These are phyloP conservation scores for Lentinula detonsa DNA, from an alignment of 768 basidiomycete species.

Conservation along the genomic window DNA sequence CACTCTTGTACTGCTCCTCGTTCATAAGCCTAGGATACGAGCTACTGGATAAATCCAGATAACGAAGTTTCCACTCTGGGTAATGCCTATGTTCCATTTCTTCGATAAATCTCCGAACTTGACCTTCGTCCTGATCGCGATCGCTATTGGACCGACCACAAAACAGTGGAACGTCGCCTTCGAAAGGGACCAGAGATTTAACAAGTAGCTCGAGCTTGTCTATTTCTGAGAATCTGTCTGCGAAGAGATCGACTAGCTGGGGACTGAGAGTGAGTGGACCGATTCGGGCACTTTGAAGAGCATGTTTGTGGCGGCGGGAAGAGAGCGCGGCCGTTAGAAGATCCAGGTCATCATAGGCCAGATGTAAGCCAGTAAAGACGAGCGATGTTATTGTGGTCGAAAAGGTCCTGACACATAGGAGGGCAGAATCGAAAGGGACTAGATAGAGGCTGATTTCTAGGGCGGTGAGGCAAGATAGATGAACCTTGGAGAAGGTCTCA, in stretches of 20 bases:
- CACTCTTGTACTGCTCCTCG: neutral
- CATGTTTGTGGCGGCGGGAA: slow-evolving; percentile 9
- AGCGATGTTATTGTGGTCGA: slow-evolving; percentile 26
- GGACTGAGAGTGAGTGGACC: slow-evolving; percentile 36
- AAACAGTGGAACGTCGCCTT: neutral
- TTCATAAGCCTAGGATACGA: neutral
- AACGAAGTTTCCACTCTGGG: neutral
- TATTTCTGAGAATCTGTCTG: slow-evolving; percentile 27
- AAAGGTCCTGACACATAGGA: slow-evolving; percentile 27
- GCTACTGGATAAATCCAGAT: slow-evolving; percentile 1
- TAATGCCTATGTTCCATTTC: slow-evolving; percentile 1
- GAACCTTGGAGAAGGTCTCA: neutral
- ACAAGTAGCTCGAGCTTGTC: slow-evolving; percentile 32
- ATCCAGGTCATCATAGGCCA: slow-evolving; percentile 28
- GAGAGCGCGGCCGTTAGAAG: slow-evolving; percentile 19
- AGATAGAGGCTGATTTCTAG: slow-evolving; percentile 30
- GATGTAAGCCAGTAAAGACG: slow-evolving; percentile 33
- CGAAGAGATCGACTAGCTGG: slow-evolving; percentile 34
- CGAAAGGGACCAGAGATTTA: slow-evolving; percentile 27
- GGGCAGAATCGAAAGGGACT: slow-evolving; percentile 29
- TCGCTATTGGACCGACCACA: neutral
- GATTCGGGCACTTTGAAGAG: slow-evolving; percentile 28
- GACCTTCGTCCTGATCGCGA: slow-evolving; percentile 7
- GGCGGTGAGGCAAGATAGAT: neutral
- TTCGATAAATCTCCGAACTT: neutral